phyloP scores from a whole-genome alignment of 768 basidiomycete genomes.

The Trametes cinnabarina region DNA sequence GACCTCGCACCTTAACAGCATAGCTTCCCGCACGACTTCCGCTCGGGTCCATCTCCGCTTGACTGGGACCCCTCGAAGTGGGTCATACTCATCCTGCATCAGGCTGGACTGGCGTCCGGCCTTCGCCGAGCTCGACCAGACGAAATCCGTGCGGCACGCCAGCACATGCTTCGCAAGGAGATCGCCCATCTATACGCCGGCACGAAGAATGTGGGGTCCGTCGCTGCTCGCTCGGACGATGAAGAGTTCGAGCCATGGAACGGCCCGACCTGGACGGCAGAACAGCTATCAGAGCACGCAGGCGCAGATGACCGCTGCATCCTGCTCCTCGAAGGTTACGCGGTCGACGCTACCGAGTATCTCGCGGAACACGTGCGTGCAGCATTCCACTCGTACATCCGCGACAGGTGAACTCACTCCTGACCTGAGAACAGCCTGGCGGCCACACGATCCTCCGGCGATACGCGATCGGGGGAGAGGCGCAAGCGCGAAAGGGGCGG shows the following conservation, averaged over 20 bases:
- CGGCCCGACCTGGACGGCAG: conserved; percentile 42
- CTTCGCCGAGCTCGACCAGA: conserved; percentile 48
- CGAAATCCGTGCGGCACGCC: conserved; percentile 48
- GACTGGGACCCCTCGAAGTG: conserved; percentile 87
- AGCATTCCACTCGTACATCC: not conserved
- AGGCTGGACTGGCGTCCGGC: conserved; percentile 44
- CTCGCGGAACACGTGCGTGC: conserved; percentile 62
- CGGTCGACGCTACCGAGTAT: conserved; percentile 61
- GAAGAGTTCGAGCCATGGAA: conserved; percentile 30
- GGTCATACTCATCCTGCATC: conserved; percentile 58
- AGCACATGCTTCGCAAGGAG: conserved; percentile 48
- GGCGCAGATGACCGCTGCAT: conserved; percentile 39
- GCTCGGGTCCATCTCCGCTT: conserved; percentile 55
- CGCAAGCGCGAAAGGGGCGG: not conserved
- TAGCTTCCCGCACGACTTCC: conserved; percentile 76
- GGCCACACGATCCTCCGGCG: conserved; percentile 51
- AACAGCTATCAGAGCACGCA: conserved; percentile 39
- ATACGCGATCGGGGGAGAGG: conserved; percentile 40
- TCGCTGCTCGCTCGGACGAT: conserved; percentile 4
- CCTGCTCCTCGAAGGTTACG: conserved; percentile 56
- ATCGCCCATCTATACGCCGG: not conserved
- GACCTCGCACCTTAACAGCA: conserved; percentile 43
- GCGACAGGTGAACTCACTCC: conserved; percentile 1
- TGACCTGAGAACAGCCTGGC: conserved; percentile 48
- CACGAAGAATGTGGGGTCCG: conserved; percentile 11